Conservation (phyloP, 2,329 filamentous ascomycete genomes). For the Triangularia setosa region DNA sequence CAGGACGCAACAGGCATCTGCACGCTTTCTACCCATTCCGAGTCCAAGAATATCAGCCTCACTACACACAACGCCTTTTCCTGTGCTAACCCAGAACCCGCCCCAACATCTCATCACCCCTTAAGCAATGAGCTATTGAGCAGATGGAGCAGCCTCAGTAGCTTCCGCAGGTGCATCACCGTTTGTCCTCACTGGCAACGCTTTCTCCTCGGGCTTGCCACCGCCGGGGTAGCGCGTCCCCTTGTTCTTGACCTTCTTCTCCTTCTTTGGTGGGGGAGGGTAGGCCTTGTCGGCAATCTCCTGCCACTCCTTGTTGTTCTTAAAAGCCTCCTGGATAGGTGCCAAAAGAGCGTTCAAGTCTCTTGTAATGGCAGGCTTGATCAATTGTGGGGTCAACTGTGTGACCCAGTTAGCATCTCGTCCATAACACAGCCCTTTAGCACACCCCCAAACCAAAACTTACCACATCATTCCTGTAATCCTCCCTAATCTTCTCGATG, state of each 20-base stretch:
- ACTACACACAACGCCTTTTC: background rate
- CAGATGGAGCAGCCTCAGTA: constrained; percentile 1
- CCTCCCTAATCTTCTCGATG: constrained; percentile 70
- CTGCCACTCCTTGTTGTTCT: constrained; percentile 74
- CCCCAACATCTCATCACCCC: too few species aligned
- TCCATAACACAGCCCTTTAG: background rate
- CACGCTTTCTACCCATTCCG: background rate
- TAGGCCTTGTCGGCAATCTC: constrained; percentile 74
- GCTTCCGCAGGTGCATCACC: constrained; percentile 8
- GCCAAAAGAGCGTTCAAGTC: constrained; percentile 70
- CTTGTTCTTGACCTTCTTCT: constrained; percentile 74
- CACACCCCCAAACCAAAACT: constrained; percentile 29
- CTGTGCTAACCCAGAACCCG: background rate
- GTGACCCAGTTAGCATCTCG: constrained; percentile 13
- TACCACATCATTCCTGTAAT: constrained; percentile 76
- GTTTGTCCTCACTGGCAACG: constrained; percentile 14
- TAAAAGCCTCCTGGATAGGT: constrained; percentile 72
- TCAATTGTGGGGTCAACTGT: constrained; percentile 74
- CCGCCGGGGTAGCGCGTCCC: constrained; percentile 60
- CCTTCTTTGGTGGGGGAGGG: constrained; percentile 69
- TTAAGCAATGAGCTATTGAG: background rate
- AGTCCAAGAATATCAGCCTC: background rate
- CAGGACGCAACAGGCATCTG: background rate
- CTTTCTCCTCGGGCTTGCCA: constrained; percentile 12
- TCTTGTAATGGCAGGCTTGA: constrained; percentile 79